Evolutionary conservation across 306 rosid genomes (phyloP), one percentile per base, ranked within the genome.

Genomic region (Fragaria vesca): DNA sequence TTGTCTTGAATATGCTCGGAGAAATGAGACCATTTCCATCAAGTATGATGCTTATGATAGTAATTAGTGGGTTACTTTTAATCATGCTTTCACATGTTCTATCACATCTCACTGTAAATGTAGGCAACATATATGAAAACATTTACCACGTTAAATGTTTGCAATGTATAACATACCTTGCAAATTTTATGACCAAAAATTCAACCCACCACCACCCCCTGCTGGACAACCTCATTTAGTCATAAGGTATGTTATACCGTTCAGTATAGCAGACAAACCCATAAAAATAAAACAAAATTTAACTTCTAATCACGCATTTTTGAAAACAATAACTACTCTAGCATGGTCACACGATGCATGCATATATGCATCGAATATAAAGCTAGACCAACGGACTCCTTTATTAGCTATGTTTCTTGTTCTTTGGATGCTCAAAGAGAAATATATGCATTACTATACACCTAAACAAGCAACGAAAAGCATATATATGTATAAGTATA

Each of bases 41-140:
- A 70, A 46, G 15, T 26, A 13, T 7, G 42, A 70, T 52, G n/a
- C 74, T 70, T 24, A 28, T 47, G 42, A 13, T 17, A 47, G 43
- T 28, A 71, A 48, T 48, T 32, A 50, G 16, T 71, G 36, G 55
- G 6, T 46, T 50, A 69, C 43, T 70, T 47, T 47, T 71, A 48
- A 48, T 71, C 16, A 71, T 71, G 75, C 36, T 48, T 69, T 26
- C 40, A 28, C 74, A 69, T 46, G 57, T 16, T 63, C n/a, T 4
- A 3, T 60, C 36, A 26, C 36, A 24, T 5, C 66, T 60, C 4
- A 60, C 65, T 9, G 65, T 24, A 24, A 58, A n/a, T n/a, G 12
- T 0, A n/a, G 62, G 62, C 62, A 55, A 55, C 6, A 55, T 8
- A 0, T 55, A 26, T 8, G 4, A n/a, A n/a, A 42, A 55, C 5